phyloP scores from a whole-genome alignment of 2,329 filamentous ascomycete species.

The Hypomyces perniciosus region DNA sequence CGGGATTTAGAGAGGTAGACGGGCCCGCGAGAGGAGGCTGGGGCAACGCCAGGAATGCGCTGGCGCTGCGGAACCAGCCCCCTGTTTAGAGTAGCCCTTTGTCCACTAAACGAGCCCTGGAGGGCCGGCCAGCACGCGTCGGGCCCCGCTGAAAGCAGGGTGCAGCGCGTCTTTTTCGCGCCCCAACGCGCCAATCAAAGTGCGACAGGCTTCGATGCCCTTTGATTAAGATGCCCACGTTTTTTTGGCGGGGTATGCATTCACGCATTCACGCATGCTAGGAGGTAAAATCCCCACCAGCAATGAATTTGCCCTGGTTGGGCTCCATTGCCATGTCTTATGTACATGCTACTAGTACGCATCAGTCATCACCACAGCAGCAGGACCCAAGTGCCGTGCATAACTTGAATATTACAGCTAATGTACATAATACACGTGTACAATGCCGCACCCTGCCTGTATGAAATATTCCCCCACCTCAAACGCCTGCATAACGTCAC shows the following conservation, averaged over 20 bases:
- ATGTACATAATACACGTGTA: not conserved
- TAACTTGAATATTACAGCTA: not conserved
- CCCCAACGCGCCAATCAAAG: constrained; percentile 21
- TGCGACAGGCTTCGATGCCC: not conserved
- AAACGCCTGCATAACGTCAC: constrained; percentile 8
- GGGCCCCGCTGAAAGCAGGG: constrained; percentile 2
- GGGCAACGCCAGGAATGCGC: constrained; percentile 15
- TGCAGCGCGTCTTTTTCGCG: constrained; percentile 27
- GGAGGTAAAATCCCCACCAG: too few species aligned
- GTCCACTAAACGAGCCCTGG: not conserved
- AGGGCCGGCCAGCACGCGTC: constrained; percentile 6
- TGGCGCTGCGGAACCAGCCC: constrained; percentile 17
- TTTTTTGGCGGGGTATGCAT: not conserved
- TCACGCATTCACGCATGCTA: not conserved
- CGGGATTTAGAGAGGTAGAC: constrained; percentile 16
- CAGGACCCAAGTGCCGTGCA: not conserved
- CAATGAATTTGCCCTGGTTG: too few species aligned
- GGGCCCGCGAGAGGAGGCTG: constrained; percentile 17
- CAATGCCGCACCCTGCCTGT: not conserved
- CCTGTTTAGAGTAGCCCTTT: constrained; percentile 8
- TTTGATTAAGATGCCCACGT: not conserved
- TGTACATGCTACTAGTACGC: not conserved
- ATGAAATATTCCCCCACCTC: constrained; percentile 1
- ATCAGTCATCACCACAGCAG: not conserved
- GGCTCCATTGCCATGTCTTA: not conserved